Percentiles rank a stretch among this genome's conserved stretches.
These are phyloP conservation scores for Ligustrum vulgare DNA, from an alignment of 257 asterid genomes.

Conservation along the genomic window DNA sequence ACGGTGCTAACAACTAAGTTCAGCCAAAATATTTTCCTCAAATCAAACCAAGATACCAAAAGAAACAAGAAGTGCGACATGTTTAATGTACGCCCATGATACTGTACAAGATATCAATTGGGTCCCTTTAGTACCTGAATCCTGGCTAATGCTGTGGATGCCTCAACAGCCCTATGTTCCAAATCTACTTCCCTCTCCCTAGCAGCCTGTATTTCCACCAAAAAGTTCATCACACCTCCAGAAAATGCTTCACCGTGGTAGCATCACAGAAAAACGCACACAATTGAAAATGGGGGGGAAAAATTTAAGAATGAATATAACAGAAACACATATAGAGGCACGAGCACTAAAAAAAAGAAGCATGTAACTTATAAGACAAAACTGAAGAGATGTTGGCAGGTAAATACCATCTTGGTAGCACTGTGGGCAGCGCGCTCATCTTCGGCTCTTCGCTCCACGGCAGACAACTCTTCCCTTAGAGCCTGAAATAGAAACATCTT, in stretches of 20 bases:
- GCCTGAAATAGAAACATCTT: constrained; percentile 54
- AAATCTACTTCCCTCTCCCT: constrained; percentile 98
- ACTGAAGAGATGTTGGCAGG: constrained; percentile 7
- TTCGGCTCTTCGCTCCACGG: constrained; percentile 95
- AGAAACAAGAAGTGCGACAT: constrained; percentile 1
- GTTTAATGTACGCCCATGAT: constrained; percentile 4
- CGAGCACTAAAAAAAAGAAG: not conserved
- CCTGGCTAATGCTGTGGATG: constrained; percentile 89
- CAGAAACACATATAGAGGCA: constrained; percentile 16
- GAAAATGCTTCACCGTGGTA: constrained; percentile 17
- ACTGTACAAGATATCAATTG: constrained; percentile 8
- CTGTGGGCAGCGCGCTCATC: constrained; percentile 95
- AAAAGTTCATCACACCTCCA: constrained; percentile 27
- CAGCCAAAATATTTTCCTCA: not conserved
- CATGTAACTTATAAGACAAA: not conserved
- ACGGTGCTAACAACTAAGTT: not conserved
- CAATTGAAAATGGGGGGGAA: constrained; percentile 4
- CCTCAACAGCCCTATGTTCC: constrained; percentile 94
- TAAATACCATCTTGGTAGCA: constrained; percentile 78
- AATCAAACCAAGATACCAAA: not conserved
- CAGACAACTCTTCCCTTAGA: constrained; percentile 83
- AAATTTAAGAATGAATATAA: constrained; percentile 5
- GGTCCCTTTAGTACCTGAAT: constrained; percentile 65
- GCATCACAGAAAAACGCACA: constrained; percentile 11
- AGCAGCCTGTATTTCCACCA: constrained; percentile 60